phyloP scores from a whole-genome alignment of 179 eudicot genomes.

The Drosera spatulata region DNA sequence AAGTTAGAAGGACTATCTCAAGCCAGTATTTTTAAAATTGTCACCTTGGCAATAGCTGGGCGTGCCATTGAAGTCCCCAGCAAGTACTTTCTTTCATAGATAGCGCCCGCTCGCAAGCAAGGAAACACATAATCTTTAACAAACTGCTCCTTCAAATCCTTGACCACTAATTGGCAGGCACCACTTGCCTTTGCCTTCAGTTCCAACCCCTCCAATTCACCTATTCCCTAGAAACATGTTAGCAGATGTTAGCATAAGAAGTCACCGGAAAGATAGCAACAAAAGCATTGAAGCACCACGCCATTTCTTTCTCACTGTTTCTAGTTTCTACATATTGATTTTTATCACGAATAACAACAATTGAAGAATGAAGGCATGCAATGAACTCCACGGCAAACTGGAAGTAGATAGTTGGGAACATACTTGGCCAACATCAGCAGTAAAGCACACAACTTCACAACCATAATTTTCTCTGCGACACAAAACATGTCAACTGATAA shows the following conservation, averaged over 20 bases:
- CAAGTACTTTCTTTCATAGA: conserved; percentile 92
- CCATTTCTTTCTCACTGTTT: not conserved
- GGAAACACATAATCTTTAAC: conserved; percentile 83
- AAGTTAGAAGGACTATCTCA: too few species aligned
- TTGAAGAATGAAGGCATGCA: not conserved
- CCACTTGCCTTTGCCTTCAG: conserved; percentile 95
- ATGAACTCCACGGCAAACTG: not conserved
- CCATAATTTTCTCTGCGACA: conserved; percentile 88
- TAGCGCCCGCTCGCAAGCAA: conserved; percentile 94
- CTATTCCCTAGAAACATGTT: conserved; percentile 33
- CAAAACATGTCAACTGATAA: not conserved
- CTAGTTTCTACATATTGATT: not conserved
- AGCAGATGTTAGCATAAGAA: conserved; percentile 1
- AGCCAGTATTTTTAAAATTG: not conserved
- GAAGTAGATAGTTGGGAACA: conserved; percentile 9
- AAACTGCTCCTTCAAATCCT: conserved; percentile 93
- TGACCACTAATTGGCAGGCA: conserved; percentile 89
- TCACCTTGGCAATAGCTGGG: conserved; percentile 96
- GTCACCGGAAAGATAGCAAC: not conserved
- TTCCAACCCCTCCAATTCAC: conserved; percentile 87
- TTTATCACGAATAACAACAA: not conserved
- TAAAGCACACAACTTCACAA: conserved; percentile 96
- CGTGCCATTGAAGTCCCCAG: conserved; percentile 99
- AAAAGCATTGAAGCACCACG: not conserved
- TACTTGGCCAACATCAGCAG: conserved; percentile 99